Conservation (phyloP, 345 rosid species). For the Citrus trifoliata region DNA sequence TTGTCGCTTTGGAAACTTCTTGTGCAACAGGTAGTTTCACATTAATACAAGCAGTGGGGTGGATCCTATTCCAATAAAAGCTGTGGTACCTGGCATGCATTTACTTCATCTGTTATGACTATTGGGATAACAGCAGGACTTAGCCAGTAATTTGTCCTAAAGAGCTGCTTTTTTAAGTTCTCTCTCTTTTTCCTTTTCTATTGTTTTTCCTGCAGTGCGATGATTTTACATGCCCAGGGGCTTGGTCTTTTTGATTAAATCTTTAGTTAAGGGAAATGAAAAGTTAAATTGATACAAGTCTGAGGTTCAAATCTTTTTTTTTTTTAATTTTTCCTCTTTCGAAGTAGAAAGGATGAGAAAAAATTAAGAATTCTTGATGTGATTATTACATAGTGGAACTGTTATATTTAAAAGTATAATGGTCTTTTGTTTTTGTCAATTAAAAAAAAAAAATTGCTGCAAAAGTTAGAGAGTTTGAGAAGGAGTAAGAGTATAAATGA, state of each 20-base stretch:
- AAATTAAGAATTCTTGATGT: background rate
- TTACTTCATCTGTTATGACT: background rate
- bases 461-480: background rate
- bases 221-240: background rate
- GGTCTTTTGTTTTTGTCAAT: too few species aligned
- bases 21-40: slow-evolving; percentile 74
- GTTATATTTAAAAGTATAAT: background rate
- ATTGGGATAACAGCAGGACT: background rate
- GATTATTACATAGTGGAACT: background rate
- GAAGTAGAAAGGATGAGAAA: background rate
- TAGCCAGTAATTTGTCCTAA: background rate
- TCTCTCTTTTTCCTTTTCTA: background rate
- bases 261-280: background rate
- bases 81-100: background rate
- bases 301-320: background rate
- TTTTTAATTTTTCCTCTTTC: too few species aligned
- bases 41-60: background rate
- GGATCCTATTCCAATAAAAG: background rate
- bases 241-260: background rate
- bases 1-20: slow-evolving; percentile 92
- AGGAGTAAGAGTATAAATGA: background rate
- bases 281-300: background rate
- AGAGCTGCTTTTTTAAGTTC: background rate
- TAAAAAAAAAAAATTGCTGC: background rate
- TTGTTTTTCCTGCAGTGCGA: background rate